phyloP scores from a whole-genome alignment of 306 rosid species.

The Quercus alba region DNA sequence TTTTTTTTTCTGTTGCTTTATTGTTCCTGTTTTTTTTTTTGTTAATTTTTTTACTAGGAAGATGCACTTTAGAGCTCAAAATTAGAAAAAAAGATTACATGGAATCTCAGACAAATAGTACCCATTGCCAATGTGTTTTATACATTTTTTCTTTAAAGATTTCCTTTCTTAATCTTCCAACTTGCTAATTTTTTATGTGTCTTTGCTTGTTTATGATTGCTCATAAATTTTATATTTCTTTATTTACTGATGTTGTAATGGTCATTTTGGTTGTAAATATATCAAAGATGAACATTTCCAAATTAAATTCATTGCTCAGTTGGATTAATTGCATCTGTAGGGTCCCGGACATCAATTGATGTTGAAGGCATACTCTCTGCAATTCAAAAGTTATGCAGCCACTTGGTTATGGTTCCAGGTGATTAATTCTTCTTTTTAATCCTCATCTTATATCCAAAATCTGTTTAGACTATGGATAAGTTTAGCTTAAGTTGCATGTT shows the following conservation, averaged over 20 bases:
- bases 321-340: constrained; percentile 42
- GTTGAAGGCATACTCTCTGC: constrained; percentile 68
- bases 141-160: not conserved
- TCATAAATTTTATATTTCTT: no score
- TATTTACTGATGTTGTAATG: not conserved
- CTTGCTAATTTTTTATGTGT: not conserved
- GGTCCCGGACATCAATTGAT: constrained; percentile 49
- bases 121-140: not conserved
- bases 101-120: not conserved
- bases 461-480: not conserved
- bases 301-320: constrained; percentile 22
- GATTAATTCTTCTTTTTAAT: constrained; percentile 12
- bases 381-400: constrained; percentile 68
- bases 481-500: not conserved
- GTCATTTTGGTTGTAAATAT: not conserved
- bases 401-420: constrained; percentile 93
- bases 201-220: not conserved
- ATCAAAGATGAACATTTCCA: not conserved
- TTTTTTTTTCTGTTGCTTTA: not conserved
- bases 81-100: not conserved
- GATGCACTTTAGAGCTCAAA: not conserved
- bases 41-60: not conserved
- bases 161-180: not conserved
- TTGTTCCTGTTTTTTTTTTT: not conserved
- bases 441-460: not conserved